Evolutionary conservation across 2,329 filamentous ascomycete species (phyloP), one percentile per base, ranked within the genome.

Genomic region (Didymella pomorum): DNA sequence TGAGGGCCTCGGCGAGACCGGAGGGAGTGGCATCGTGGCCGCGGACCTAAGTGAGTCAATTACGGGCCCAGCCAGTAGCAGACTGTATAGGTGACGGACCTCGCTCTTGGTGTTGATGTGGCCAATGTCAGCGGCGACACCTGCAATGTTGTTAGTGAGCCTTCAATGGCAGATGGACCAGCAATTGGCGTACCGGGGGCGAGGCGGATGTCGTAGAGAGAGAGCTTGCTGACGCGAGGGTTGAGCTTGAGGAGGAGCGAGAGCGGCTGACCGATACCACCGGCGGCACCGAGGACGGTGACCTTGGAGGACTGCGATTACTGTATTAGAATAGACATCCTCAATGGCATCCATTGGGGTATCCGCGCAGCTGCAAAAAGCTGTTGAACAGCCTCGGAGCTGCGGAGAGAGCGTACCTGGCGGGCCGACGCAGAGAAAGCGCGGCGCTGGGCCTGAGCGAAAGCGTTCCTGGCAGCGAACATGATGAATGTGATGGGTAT

Each of bases 51-150:
- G 43, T 51, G 21, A 49, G 63, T 74, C 54, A 75, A 68, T n/a
- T n/a, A n/a, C n/a, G n/a, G n/a, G n/a, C n/a, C n/a, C n/a, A n/a
- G n/a, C n/a, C n/a, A n/a, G n/a, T n/a, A n/a, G n/a, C n/a, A n/a
- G n/a, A n/a, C n/a, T n/a, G n/a, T n/a, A n/a, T n/a, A n/a, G n/a
- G n/a, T n/a, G n/a, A n/a, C n/a, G n/a, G n/a, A 83, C 81, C 73
- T 81, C 89, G 84, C 91, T 94, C 89, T 96, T 96, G 83, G 94
- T 97, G 89, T 98, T 98, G 88, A 99, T 93, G 86, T 99, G 95
- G 77, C 91, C 91, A 81, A 99, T 88, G 82, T 99, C 95, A 79
- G 95, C 95, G 73, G 94, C 95, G 81, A 99, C 95, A 89, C 94
- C 94, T 95, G 72, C 37, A 39, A 51, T 58, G 44, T 7, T 71